Percentiles rank a stretch among this genome's conserved stretches.
Evolutionary conservation across 306 rosid species (phyloP).

Genomic region (Casuarina cunninghamiana): DNA sequence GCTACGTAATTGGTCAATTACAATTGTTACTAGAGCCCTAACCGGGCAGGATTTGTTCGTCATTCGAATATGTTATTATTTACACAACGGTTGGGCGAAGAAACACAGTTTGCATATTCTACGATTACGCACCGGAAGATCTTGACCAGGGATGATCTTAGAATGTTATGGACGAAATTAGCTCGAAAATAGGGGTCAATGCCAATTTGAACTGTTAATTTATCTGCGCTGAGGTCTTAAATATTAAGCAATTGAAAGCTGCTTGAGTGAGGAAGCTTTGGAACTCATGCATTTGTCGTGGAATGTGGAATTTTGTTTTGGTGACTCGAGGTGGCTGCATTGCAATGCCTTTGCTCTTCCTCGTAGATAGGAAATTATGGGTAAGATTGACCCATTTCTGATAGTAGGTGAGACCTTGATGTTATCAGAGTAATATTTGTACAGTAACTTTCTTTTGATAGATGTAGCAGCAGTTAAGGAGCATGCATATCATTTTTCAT

Average conservation of each 20-base stretch:
- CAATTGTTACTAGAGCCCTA: not conserved
- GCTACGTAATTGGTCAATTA: not conserved
- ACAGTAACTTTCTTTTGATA: not conserved
- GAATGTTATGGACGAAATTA: too few relatives aligned
- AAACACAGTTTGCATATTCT: not conserved
- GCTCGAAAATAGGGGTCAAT: not conserved
- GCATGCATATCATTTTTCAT: not conserved
- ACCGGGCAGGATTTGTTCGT: not conserved
- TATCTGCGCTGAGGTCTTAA: not conserved
- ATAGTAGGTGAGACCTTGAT: not conserved
- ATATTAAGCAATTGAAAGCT: not conserved
- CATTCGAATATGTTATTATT: not conserved
- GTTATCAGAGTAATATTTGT: not conserved
- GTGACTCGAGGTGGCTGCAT: not conserved
- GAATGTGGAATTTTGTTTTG: not conserved
- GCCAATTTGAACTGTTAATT: not conserved
- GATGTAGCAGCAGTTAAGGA: not conserved
- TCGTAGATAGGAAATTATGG: not conserved
- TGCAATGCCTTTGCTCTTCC: not conserved
- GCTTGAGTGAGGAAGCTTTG: not conserved
- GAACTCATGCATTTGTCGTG: not conserved
- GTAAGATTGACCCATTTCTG: not conserved
- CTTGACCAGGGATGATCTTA: not conserved
- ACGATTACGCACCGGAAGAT: not conserved
- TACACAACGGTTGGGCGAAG: not conserved